Evolutionary conservation across 2,329 filamentous ascomycete species (phyloP).

Genomic region (Alternaria hordeiaustralica): DNA sequence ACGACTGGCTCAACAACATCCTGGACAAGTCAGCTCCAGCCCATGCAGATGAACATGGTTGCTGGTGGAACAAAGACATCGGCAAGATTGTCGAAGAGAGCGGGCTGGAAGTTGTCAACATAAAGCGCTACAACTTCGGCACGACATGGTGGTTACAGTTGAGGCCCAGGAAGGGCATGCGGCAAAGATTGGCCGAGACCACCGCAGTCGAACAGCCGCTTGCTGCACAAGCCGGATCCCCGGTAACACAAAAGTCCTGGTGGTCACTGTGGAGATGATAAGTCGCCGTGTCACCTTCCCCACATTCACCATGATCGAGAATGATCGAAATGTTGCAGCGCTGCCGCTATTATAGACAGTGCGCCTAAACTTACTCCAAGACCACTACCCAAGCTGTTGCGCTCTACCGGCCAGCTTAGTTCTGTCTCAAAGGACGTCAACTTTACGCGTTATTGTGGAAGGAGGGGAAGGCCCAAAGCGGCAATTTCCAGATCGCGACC

Average conservation of each 20-base stretch:
- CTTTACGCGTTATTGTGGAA: conserved; percentile 4
- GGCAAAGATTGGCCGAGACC: conserved; percentile 20
- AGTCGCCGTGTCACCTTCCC: conserved; percentile 16
- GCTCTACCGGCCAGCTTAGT: neutral
- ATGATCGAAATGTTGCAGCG: neutral
- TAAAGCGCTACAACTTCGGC: conserved; percentile 56
- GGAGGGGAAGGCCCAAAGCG: conserved; percentile 20
- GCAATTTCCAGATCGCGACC: conserved; percentile 12
- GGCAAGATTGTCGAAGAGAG: conserved; percentile 56
- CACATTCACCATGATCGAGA: conserved; percentile 14
- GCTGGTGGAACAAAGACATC: conserved; percentile 62
- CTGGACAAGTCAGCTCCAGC: conserved; percentile 55
- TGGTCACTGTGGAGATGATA: conserved; percentile 46
- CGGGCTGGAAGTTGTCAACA: conserved; percentile 55
- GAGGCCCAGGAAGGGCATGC: conserved; percentile 48
- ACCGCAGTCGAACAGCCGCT: conserved; percentile 19
- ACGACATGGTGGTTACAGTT: conserved; percentile 59
- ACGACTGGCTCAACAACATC: conserved; percentile 56
- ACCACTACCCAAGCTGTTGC: neutral
- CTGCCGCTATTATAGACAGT: conserved; percentile 10
- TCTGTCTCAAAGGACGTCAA: conserved; percentile 18
- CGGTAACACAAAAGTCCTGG: conserved; percentile 39
- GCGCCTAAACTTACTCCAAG: neutral
- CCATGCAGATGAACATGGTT: conserved; percentile 58
- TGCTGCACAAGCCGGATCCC: conserved; percentile 21